Evolutionary conservation across 441 rosid species (phyloP).

Genomic region (Flueggea neowawraea): DNA sequence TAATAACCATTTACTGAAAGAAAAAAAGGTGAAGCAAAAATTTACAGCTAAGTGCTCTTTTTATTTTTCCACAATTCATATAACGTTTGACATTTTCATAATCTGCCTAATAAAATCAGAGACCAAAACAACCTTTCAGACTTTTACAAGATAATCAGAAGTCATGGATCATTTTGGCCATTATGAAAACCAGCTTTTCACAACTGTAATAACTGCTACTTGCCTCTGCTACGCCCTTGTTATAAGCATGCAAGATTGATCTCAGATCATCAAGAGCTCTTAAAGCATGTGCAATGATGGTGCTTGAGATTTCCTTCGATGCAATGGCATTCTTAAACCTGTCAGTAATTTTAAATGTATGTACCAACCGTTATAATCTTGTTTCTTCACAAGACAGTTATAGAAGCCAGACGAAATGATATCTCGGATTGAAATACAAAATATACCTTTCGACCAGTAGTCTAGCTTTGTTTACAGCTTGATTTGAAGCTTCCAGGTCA

Average conservation of each 20-base stretch:
- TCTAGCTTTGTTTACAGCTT: slow-evolving; percentile 50
- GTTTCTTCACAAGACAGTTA: too few relatives aligned
- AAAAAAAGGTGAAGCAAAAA: too few relatives aligned
- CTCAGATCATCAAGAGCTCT: slow-evolving; percentile 51
- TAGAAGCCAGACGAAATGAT: too few relatives aligned
- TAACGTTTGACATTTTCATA: too few relatives aligned
- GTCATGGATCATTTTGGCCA: background rate
- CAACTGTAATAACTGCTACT: slow-evolving; percentile 22
- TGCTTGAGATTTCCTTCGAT: slow-evolving; percentile 30
- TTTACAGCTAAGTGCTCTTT: too few relatives aligned
- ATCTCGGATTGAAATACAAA: background rate
- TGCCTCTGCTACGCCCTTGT: slow-evolving; percentile 80
- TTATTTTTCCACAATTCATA: too few relatives aligned
- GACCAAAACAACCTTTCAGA: background rate
- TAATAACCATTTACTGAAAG: too few relatives aligned
- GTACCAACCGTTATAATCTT: too few relatives aligned
- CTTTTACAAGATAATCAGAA: background rate
- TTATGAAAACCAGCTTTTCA: background rate
- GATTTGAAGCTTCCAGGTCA: slow-evolving; percentile 37
- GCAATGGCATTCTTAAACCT: slow-evolving; percentile 56
- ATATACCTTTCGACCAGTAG: slow-evolving; percentile 49
- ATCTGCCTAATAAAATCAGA: too few relatives aligned
- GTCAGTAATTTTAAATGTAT: slow-evolving; percentile 3
- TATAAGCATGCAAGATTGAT: slow-evolving; percentile 60
- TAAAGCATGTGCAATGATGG: slow-evolving; percentile 42